Percentiles rank a stretch among this genome's conserved stretches.
Evolutionary conservation across 345 rosid genomes (phyloP).

Genomic region (Zanthoxylum bungeanum): DNA sequence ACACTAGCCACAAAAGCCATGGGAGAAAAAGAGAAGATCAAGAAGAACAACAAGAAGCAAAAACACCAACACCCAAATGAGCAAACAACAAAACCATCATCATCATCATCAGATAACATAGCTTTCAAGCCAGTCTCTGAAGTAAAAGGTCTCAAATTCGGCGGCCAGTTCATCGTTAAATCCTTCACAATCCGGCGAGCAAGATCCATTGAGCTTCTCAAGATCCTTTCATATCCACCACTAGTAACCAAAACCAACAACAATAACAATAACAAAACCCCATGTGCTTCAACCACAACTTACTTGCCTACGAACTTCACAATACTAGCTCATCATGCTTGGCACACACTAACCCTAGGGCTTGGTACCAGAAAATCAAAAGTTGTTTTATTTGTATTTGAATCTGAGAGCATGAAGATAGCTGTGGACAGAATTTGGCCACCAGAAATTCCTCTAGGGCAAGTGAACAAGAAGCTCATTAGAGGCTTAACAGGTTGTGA

Average conservation of each 20-base stretch:
- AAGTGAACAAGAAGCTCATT: slow-evolving; percentile 83
- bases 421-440: slow-evolving; percentile 73
- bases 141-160: slow-evolving; percentile 84
- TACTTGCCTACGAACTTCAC: slow-evolving; percentile 94
- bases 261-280: slow-evolving; percentile 23
- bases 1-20: slow-evolving; percentile 25
- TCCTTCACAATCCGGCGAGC: slow-evolving; percentile 92
- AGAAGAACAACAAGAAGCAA: slow-evolving; percentile 66
- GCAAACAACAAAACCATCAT: slow-evolving; percentile 33
- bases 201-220: slow-evolving; percentile 71
- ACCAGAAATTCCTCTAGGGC: slow-evolving; percentile 75
- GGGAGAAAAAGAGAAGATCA: slow-evolving; percentile 67
- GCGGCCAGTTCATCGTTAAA: slow-evolving; percentile 85
- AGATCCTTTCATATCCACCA: slow-evolving; percentile 69
- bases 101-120: slow-evolving; percentile 23
- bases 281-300: slow-evolving; percentile 76
- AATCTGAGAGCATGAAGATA: slow-evolving; percentile 62
- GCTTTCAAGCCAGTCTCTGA: slow-evolving; percentile 76
- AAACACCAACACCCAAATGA: slow-evolving; percentile 64
- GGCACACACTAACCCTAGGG: slow-evolving; percentile 94
- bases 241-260: slow-evolving; percentile 21
- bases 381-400: slow-evolving; percentile 75
- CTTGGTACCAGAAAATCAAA: slow-evolving; percentile 87
- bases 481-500: slow-evolving; percentile 59
- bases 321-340: slow-evolving; percentile 90